Conservation (phyloP, 106 monocot genomes). For the Phalaenopsis equestris region DNA sequence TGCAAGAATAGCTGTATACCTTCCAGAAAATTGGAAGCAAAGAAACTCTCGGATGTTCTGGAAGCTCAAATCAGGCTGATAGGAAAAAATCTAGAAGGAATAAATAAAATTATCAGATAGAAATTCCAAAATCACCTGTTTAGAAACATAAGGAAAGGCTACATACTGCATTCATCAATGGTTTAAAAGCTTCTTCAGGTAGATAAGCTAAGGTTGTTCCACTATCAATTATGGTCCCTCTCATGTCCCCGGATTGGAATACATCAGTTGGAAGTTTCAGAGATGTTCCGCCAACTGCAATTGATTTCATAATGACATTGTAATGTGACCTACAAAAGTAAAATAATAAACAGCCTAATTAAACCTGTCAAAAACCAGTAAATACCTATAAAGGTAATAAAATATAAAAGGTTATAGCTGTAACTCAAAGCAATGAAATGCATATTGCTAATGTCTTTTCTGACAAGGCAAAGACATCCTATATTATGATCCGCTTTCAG, state of each 20-base stretch:
- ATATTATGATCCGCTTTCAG: too few relatives aligned
- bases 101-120: background rate
- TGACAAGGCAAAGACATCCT: too few relatives aligned
- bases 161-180: conserved; percentile 55
- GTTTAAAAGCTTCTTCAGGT: conserved; percentile 57
- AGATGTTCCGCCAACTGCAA: conserved; percentile 58
- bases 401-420: too few relatives aligned
- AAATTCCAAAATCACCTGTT: background rate
- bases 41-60: conserved; percentile 44
- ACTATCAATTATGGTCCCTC: conserved; percentile 92
- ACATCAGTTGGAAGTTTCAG: conserved; percentile 61
- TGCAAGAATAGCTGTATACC: conserved; percentile 23
- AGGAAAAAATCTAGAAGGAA: conserved; percentile 49
- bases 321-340: conserved; percentile 69
- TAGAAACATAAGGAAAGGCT: conserved; percentile 3
- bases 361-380: background rate
- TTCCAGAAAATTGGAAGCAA: conserved; percentile 60
- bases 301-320: conserved; percentile 83
- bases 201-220: conserved; percentile 95
- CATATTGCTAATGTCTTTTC: too few relatives aligned
- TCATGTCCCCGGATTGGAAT: conserved; percentile 56
- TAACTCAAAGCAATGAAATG: too few relatives aligned
- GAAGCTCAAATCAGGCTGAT: conserved; percentile 39
- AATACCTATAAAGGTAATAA: background rate
- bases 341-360: background rate